Evolutionary conservation across 2,329 filamentous ascomycete species (phyloP).

Genomic region (Emmonsiellopsis sp.): DNA sequence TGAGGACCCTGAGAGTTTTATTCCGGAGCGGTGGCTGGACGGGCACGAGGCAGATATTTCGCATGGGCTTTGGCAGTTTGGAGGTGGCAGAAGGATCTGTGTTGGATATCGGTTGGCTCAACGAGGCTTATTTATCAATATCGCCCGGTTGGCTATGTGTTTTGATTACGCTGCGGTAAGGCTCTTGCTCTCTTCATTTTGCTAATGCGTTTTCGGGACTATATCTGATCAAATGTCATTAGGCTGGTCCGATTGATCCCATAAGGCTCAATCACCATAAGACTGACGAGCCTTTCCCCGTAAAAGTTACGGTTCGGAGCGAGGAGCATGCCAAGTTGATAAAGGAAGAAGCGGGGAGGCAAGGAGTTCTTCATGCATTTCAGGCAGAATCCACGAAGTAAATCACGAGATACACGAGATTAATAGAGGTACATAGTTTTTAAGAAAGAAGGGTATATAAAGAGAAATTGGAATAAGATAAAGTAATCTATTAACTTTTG

Average conservation of each 20-base stretch:
- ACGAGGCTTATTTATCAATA: constrained; percentile 22
- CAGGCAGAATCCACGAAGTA: too few relatives aligned
- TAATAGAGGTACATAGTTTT: too few relatives aligned
- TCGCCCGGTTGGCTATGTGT: constrained; percentile 22
- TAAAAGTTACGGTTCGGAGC: constrained; percentile 17
- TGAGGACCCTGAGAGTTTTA: constrained; percentile 22
- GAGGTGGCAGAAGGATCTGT: constrained; percentile 26
- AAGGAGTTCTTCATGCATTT: neutral
- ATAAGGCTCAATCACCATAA: constrained; percentile 15
- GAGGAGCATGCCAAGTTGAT: constrained; percentile 15
- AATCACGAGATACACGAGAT: too few relatives aligned
- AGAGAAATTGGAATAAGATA: too few relatives aligned
- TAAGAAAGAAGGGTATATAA: too few relatives aligned
- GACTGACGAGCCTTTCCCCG: constrained; percentile 20
- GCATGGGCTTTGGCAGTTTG: constrained; percentile 28
- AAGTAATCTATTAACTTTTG: too few relatives aligned
- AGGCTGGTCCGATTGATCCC: constrained; percentile 15
- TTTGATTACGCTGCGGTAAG: constrained; percentile 18
- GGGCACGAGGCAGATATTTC: constrained; percentile 19
- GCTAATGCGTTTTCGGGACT: too few relatives aligned
- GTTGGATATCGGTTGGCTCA: constrained; percentile 26
- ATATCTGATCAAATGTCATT: neutral
- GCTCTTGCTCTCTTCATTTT: neutral
- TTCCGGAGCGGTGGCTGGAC: constrained; percentile 31
- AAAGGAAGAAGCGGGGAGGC: neutral